Conservation (phyloP, 1,284 basidiomycete species). For the Ceratobasidium sp. region DNA sequence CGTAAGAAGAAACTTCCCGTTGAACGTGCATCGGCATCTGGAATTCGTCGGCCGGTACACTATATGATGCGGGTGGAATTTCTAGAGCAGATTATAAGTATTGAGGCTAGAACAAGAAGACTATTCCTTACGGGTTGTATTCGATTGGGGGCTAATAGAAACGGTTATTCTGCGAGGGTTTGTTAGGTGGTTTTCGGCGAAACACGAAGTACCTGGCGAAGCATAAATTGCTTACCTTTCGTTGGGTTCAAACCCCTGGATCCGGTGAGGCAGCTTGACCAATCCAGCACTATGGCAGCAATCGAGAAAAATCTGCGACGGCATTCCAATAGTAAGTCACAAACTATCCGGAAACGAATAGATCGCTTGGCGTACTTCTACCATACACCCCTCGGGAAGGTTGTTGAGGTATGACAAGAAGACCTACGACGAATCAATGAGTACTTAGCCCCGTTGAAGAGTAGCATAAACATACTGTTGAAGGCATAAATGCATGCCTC, state of each 20-base stretch:
- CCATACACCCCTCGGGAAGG: slow-evolving; percentile 31
- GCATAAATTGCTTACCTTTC: not conserved
- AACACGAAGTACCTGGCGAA: not conserved
- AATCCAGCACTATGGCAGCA: slow-evolving; percentile 39
- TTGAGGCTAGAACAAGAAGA: too few relatives aligned
- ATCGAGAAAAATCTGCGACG: slow-evolving; percentile 21
- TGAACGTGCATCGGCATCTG: too few relatives aligned
- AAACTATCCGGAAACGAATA: too few relatives aligned
- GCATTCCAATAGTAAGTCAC: too few relatives aligned
- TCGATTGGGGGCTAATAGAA: too few relatives aligned
- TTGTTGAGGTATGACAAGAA: slow-evolving; percentile 28
- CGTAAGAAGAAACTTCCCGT: too few relatives aligned
- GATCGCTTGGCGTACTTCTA: slow-evolving; percentile 8
- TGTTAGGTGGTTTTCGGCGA: not conserved
- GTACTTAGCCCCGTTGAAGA: not conserved
- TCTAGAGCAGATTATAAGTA: too few relatives aligned
- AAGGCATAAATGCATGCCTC: not conserved
- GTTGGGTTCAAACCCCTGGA: slow-evolving; percentile 1
- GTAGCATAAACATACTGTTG: slow-evolving; percentile 14
- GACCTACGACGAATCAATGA: not conserved
- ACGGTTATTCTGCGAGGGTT: too few relatives aligned
- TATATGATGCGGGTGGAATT: too few relatives aligned
- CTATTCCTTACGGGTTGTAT: too few relatives aligned
- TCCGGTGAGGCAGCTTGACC: slow-evolving; percentile 12
- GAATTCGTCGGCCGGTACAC: too few relatives aligned